Evolutionary conservation across 371 early-diverging fungal species (phyloP).

Genomic region (Actinomucor elegans): DNA sequence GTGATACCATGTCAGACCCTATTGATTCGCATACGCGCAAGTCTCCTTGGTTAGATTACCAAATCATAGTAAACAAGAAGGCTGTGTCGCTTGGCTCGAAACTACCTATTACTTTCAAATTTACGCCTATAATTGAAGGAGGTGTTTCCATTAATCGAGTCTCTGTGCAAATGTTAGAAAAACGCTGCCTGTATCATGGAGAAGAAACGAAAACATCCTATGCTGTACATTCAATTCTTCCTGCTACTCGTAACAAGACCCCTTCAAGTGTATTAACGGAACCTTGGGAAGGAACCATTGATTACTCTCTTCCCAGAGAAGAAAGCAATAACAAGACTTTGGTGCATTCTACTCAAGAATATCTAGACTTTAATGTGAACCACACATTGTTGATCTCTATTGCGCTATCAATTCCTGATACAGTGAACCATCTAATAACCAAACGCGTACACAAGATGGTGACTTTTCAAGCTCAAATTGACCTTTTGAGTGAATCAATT

Average conservation of each 20-base stretch:
- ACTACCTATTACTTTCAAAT: conserved; percentile 12
- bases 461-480: conserved; percentile 13
- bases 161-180: conserved; percentile 9
- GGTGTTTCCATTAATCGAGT: conserved; percentile 5
- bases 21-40: conserved; percentile 12
- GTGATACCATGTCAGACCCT: background rate
- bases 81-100: conserved; percentile 11
- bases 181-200: background rate
- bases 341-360: conserved; percentile 14
- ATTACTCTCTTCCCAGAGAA: conserved; percentile 9
- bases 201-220: conserved; percentile 3
- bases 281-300: conserved; percentile 12
- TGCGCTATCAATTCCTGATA: conserved; percentile 3
- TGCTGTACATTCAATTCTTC: background rate
- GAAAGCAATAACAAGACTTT: background rate
- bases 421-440: background rate
- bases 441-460: conserved; percentile 4
- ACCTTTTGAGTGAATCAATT: conserved; percentile 8
- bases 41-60: conserved; percentile 15
- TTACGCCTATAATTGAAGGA: background rate
- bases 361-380: conserved; percentile 9
- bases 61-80: conserved; percentile 11
- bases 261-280: background rate
- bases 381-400: conserved; percentile 13
- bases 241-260: background rate